Evolutionary conservation across 2,329 filamentous ascomycete genomes (phyloP).

Genomic region (Colletotrichum godetiae): DNA sequence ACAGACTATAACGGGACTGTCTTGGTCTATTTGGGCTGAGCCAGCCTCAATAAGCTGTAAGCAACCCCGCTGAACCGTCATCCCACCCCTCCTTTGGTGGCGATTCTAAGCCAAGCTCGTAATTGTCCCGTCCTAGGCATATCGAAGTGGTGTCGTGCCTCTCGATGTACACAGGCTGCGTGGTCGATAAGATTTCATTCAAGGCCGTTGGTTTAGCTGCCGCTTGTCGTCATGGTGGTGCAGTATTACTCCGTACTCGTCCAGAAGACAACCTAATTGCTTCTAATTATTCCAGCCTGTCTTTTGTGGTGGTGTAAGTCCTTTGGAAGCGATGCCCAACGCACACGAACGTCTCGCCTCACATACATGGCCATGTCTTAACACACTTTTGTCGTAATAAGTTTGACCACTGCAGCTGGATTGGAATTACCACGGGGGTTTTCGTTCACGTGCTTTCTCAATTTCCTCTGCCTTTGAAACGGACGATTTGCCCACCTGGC

Average conservation of each 20-base stretch:
- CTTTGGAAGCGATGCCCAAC: too few species aligned
- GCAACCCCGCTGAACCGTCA: slow-evolving; percentile 18
- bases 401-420: too few species aligned
- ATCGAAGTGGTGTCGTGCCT: slow-evolving; percentile 4
- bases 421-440: too few species aligned
- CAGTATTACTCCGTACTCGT: neutral
- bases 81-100: slow-evolving; percentile 12
- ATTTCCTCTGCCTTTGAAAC: too few species aligned
- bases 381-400: too few species aligned
- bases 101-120: slow-evolving; percentile 16
- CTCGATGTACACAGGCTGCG: neutral
- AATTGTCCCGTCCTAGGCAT: neutral
- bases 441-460: too few species aligned
- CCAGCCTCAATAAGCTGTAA: slow-evolving; percentile 13
- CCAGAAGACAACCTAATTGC: neutral
- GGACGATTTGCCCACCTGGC: neutral
- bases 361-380: too few species aligned
- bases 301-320: too few species aligned
- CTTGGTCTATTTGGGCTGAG: neutral
- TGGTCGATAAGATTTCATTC: slow-evolving; percentile 8
- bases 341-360: too few species aligned
- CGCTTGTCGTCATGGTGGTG: neutral
- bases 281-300: too few species aligned
- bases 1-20: too few species aligned
- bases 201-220: too few species aligned